Conservation (phyloP, 306 rosid species). For the Heteromeles arbutifolia region DNA sequence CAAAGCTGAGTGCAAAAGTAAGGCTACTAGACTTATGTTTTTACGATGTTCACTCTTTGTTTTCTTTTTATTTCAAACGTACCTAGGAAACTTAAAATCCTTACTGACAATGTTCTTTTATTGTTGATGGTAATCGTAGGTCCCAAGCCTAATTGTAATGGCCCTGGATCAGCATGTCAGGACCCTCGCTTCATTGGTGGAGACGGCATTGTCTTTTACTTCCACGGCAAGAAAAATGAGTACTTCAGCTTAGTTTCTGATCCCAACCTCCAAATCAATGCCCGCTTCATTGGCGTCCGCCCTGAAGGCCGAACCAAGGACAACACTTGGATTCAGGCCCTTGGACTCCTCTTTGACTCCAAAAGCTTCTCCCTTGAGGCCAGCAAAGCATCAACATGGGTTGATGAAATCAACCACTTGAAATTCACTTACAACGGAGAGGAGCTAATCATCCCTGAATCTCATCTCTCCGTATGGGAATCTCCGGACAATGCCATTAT, state of each 20-base stretch:
- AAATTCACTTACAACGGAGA: slow-evolving; percentile 43
- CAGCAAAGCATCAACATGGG: slow-evolving; percentile 43
- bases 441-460: slow-evolving; percentile 43
- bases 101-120: not conserved
- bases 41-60: not conserved
- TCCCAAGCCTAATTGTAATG: slow-evolving; percentile 60
- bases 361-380: slow-evolving; percentile 56
- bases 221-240: slow-evolving; percentile 69
- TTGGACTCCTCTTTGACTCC: slow-evolving; percentile 55
- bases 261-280: slow-evolving; percentile 57
- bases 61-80: not conserved
- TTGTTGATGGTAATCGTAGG: slow-evolving; percentile 21
- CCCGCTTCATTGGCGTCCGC: slow-evolving; percentile 69
- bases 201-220: slow-evolving; percentile 75
- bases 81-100: not conserved
- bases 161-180: slow-evolving; percentile 73
- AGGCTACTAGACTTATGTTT: slow-evolving; percentile 8
- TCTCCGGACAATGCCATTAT: slow-evolving; percentile 25
- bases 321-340: slow-evolving; percentile 84
- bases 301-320: slow-evolving; percentile 54
- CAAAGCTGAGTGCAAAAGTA: slow-evolving; percentile 67
- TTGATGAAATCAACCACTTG: slow-evolving; percentile 42
- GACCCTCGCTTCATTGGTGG: slow-evolving; percentile 86
- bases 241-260: slow-evolving; percentile 68
- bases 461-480: slow-evolving; percentile 47